Base-by-base conservation (phyloP, 306 rosid species). In the Parietaria judaica region DNA sequence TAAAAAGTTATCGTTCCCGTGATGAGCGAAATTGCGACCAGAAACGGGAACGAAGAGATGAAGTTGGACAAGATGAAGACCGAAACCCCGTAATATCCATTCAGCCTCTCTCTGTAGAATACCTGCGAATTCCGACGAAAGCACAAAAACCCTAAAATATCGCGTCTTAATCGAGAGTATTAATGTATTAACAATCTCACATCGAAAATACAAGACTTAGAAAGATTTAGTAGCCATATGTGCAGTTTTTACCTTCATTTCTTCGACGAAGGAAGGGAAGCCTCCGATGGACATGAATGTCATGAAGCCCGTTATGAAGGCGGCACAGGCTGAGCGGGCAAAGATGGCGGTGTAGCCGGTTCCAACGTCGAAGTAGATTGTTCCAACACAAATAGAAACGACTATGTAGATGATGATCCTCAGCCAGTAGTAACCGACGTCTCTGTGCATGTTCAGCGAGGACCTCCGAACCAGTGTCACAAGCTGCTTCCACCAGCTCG, bases 251-350 rank as follows among this genome's bases (percentile, higher is more conserved):
- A 91, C 98, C 96, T 88, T 92, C 94, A 86, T 92, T 83, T 92
- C 99, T 72, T 92, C 99, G 46, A 84, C 63, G 36, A 88, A 92
- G 5, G 96, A 92, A 43, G 99, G 99, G 77, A 92, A 92, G 56
- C 99, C 99, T 56, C 99, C 99, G 43, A 92, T 92, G 9, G 99
- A 86, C 99, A 92, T 92, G 71, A 92, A 92, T 66, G 99, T 92
- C 99, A 92, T 92, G 31, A 92, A 92, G 60, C 99, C 99, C 14
- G 95, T 84, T 49, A 92, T 78, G 56, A 92, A 92, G n/a, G 80
- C 99, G 56, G 94, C 96, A 45, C 99, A 92, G 17, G 99, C 95
- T 57, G 88, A 91, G 6, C 99, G 78, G 4, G 99, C 99, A n/a
- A 88, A 72, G 80, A 92, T 92, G 7, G 99, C 84, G 64, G 88